Evolutionary conservation across 2,329 filamentous ascomycete genomes (phyloP), one percentile per base, ranked within the genome.

Genomic region (Diplocarpon mali): DNA sequence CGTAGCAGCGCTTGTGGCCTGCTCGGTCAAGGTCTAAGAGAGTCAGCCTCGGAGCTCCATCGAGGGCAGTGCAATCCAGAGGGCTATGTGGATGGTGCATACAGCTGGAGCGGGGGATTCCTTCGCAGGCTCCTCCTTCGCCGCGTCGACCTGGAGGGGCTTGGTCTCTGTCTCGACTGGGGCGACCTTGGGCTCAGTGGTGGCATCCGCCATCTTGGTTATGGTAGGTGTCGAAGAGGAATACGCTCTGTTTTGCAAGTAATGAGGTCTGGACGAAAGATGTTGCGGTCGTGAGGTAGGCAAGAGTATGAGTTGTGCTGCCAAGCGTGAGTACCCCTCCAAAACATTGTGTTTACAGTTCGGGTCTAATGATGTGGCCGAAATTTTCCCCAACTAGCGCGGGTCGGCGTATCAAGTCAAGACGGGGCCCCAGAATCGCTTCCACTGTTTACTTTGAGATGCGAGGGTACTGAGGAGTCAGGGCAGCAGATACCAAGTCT

Each of bases 141-240:
- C 34, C 34, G 46, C 36, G 35, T 50, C 48, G 30, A 34, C 45
- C 15, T 52, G 44, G 34, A 46, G 43, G 42, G 61, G 64, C 40
- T 63, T 64, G 13, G 67, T 67, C 48, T 64, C 62, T 14, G 66
- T 69, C 62, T 69, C 66, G 46, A 65, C 64, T 52, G 65, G 57
- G 16, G 59, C 62, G 34, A 68, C 58, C 52, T 53, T 53, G 40
- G 56, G 52, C 42, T 64, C 57, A 55, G 63, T 63, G 62, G 58
- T 66, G 64, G 49, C 16, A 40, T 57, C 53, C 29, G 53, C 49
- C 52, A 55, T 54, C n/a, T 47, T 58, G 48, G 42, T 43, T 42
- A 47, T 35, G 42, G 38, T 45, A 36, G 14, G 28, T 47, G 34
- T 13, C 39, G 24, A 46, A 46, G 48, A 41, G 37, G 16, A 39